Evolutionary conservation across 2,329 filamentous ascomycete species (phyloP).

Genomic region (Aschersonia sp.): DNA sequence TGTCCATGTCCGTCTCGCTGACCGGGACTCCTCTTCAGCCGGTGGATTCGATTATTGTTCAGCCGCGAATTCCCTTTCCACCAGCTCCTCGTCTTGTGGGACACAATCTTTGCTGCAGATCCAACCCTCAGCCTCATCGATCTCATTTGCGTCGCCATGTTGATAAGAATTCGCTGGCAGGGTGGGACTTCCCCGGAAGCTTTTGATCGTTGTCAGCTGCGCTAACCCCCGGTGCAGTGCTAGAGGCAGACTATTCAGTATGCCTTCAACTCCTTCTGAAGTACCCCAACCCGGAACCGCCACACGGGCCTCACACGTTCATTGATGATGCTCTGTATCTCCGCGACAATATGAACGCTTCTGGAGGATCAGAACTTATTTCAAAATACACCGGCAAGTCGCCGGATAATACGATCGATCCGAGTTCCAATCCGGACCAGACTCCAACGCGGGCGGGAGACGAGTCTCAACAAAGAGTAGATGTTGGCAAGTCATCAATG

Average conservation of each 20-base stretch:
- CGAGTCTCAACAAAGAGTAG: constrained; percentile 24
- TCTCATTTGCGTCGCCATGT: constrained; percentile 85
- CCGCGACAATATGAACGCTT: constrained; percentile 43
- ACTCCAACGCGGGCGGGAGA: constrained; percentile 19
- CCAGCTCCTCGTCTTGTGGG: constrained; percentile 75
- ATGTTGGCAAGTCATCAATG: constrained; percentile 28
- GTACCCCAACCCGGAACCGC: constrained; percentile 54
- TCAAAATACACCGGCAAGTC: constrained; percentile 52
- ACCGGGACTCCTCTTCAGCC: constrained; percentile 29
- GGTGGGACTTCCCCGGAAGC: constrained; percentile 28
- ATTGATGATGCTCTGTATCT: constrained; percentile 76
- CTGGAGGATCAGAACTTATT: constrained; percentile 51
- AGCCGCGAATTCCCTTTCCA: constrained; percentile 87
- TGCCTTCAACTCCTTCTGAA: constrained; percentile 71
- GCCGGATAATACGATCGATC: constrained; percentile 17
- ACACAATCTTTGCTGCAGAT: constrained; percentile 78
- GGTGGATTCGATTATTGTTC: constrained; percentile 88
- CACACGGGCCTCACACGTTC: constrained; percentile 60
- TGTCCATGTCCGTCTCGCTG: background rate
- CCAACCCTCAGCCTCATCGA: constrained; percentile 69
- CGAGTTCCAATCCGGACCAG: constrained; percentile 12
- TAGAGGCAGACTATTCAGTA: constrained; percentile 76
- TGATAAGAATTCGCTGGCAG: constrained; percentile 82
- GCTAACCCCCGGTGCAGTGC: constrained; percentile 35
- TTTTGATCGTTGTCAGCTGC: background rate